phyloP scores from a whole-genome alignment of 306 rosid genomes.

The Sechiopsis laciniata region DNA sequence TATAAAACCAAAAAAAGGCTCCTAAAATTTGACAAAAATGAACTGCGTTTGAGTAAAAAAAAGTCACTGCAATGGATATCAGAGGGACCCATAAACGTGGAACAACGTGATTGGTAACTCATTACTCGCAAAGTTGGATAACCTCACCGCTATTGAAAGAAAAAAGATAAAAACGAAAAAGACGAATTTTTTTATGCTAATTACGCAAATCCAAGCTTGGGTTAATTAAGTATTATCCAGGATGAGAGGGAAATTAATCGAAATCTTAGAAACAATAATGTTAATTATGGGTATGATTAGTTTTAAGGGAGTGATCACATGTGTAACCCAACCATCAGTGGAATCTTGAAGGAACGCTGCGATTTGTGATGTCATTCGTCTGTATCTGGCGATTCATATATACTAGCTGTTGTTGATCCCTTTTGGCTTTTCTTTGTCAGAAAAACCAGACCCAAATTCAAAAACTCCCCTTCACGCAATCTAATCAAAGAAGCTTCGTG shows the following conservation, averaged over 20 bases:
- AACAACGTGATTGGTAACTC: constrained; percentile 5
- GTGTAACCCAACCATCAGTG: constrained; percentile 23
- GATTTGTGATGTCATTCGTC: constrained; percentile 20
- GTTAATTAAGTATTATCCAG: not conserved
- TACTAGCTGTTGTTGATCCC: constrained; percentile 7
- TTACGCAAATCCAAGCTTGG: not conserved
- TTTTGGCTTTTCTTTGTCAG: constrained; percentile 15
- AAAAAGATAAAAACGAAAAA: not conserved
- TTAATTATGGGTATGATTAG: not conserved
- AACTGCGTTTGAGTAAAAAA: not conserved
- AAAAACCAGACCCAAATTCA: not conserved
- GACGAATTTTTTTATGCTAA: not conserved
- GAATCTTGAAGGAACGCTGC: constrained; percentile 24
- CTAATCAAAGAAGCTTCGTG: constrained; percentile 25
- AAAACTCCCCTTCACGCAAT: constrained; percentile 20
- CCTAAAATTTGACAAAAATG: not conserved
- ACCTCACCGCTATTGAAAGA: not conserved
- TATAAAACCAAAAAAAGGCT: not conserved
- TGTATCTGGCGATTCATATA: constrained; percentile 12
- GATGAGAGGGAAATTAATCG: not conserved
- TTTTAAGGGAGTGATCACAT: constrained; percentile 20
- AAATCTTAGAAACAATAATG: not conserved
- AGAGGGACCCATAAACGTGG: not conserved
- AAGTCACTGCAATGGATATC: not conserved
- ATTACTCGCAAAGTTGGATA: constrained; percentile 14